These are phyloP conservation scores for Aspergillus sp. DNA, from an alignment of 2,329 filamentous ascomycete genomes.

Conservation along the genomic window DNA sequence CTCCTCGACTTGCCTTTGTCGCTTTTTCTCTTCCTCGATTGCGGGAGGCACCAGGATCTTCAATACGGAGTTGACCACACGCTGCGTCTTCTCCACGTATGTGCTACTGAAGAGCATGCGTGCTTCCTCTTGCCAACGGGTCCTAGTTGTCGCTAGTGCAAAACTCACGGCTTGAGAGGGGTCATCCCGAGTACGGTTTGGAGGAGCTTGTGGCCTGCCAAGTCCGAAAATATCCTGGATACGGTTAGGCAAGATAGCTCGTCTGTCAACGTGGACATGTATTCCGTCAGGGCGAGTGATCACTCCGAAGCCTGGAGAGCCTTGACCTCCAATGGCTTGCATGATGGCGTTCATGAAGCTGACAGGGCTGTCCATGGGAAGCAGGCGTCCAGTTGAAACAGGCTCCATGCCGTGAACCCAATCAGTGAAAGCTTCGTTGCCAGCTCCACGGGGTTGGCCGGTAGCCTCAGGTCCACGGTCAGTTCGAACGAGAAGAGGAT, in stretches of 20 bases:
- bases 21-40: constrained; percentile 72
- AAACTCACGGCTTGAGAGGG: constrained; percentile 71
- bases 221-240: constrained; percentile 47
- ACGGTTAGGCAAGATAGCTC: constrained; percentile 45
- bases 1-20: constrained; percentile 56
- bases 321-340: constrained; percentile 47
- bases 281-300: constrained; percentile 46
- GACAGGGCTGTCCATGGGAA: constrained; percentile 47
- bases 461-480: constrained; percentile 28
- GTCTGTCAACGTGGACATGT: constrained; percentile 52
- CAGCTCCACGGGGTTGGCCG: constrained; percentile 31
- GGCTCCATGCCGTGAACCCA: constrained; percentile 51
- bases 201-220: constrained; percentile 23
- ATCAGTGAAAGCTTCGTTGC: constrained; percentile 43
- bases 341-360: constrained; percentile 56
- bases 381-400: constrained; percentile 38
- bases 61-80: constrained; percentile 65
- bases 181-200: constrained; percentile 41
- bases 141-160: constrained; percentile 62
- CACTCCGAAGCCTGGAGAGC: constrained; percentile 37
- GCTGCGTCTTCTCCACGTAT: constrained; percentile 64
- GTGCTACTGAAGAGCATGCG: constrained; percentile 73
- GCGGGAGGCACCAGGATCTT: constrained; percentile 76
- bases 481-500: constrained; percentile 74
- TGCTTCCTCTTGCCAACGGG: constrained; percentile 85